Conservation (phyloP, 768 basidiomycete species). For the Tricholoma terreum region DNA sequence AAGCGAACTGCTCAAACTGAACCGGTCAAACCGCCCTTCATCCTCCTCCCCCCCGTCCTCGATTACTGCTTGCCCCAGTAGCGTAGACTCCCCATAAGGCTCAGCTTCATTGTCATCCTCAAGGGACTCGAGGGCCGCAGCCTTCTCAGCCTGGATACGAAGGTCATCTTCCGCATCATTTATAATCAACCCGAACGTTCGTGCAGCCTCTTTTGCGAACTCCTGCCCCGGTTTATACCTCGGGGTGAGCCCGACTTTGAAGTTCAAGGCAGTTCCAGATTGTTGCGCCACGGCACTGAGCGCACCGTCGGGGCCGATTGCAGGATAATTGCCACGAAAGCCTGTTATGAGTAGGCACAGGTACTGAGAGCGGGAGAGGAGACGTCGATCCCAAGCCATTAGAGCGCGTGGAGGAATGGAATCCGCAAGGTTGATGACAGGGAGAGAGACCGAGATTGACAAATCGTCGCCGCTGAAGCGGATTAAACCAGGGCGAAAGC, state of each 20-base stretch:
- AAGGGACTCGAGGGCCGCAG: slow-evolving; percentile 25
- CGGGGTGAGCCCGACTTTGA: slow-evolving; percentile 60
- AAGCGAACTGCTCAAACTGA: slow-evolving; percentile 64
- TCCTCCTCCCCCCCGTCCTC: slow-evolving; percentile 33
- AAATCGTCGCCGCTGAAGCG: slow-evolving; percentile 50
- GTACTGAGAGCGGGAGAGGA: slow-evolving; percentile 54
- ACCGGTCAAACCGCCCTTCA: slow-evolving; percentile 49
- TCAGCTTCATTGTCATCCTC: slow-evolving; percentile 23
- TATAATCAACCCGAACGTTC: slow-evolving; percentile 48
- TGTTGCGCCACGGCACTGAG: slow-evolving; percentile 34
- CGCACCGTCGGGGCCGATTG: slow-evolving; percentile 41
- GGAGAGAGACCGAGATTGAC: slow-evolving; percentile 54
- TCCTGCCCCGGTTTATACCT: slow-evolving; percentile 58
- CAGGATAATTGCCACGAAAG: slow-evolving; percentile 51
- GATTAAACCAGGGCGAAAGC: slow-evolving; percentile 59
- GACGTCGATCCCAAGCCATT: slow-evolving; percentile 70
- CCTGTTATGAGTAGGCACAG: slow-evolving; percentile 66
- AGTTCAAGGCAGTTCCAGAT: slow-evolving; percentile 37
- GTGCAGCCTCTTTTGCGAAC: slow-evolving; percentile 44
- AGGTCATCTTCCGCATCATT: slow-evolving; percentile 42
- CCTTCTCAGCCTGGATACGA: slow-evolving; percentile 31
- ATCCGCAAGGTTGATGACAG: slow-evolving; percentile 47
- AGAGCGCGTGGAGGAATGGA: slow-evolving; percentile 62
- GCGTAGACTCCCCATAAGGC: slow-evolving; percentile 8
- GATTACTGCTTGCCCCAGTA: slow-evolving; percentile 10